Conservation (phyloP, 1,284 basidiomycete species). For the Ustilago curta region DNA sequence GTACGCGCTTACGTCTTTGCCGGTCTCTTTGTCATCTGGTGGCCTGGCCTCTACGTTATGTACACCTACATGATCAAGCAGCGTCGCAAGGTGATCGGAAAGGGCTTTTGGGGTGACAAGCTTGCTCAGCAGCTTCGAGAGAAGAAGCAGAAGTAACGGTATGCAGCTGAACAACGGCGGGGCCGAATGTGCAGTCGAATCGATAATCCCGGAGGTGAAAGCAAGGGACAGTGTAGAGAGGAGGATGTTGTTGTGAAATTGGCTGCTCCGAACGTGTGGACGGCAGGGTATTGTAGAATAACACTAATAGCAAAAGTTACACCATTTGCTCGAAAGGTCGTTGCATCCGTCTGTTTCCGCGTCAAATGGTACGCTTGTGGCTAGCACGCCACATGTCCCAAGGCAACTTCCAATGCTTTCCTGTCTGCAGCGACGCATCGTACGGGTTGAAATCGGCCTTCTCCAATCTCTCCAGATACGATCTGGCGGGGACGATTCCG, state of each 20-base stretch:
- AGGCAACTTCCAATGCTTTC: constrained; percentile 85
- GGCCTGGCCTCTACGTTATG: constrained; percentile 88
- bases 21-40: constrained; percentile 84
- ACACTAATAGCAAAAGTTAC: constrained; percentile 3
- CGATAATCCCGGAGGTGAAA: neutral
- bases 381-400: constrained; percentile 84
- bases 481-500: constrained; percentile 79
- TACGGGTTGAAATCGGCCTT: constrained; percentile 85
- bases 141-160: constrained; percentile 59
- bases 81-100: constrained; percentile 80
- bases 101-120: constrained; percentile 65
- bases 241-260: neutral
- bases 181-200: neutral
- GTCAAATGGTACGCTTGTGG: constrained; percentile 70
- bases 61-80: constrained; percentile 90
- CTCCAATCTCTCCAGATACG: constrained; percentile 81
- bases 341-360: neutral
- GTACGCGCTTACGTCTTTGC: constrained; percentile 71
- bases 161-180: neutral
- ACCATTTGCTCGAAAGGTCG: neutral
- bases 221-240: neutral
- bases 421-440: constrained; percentile 75
- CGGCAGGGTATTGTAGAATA: constrained; percentile 20
- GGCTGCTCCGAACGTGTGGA: neutral
- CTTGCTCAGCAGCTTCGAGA: constrained; percentile 29